Conservation (phyloP, 2,329 filamentous ascomycete species). For the Neofusicoccum ribis region DNA sequence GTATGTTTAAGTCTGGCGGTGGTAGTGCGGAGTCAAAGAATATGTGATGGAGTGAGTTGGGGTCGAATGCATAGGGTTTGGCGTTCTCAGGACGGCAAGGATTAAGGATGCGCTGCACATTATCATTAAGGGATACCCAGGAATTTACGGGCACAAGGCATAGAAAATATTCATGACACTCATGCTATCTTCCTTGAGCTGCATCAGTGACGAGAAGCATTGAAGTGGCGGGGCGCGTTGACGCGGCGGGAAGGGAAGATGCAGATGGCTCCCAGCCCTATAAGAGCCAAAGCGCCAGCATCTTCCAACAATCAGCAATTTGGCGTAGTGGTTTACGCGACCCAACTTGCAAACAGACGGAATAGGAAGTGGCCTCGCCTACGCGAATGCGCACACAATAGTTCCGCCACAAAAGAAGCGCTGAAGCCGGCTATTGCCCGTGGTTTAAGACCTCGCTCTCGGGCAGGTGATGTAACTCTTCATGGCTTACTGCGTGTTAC, state of each 20-base stretch:
- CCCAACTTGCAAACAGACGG: background rate
- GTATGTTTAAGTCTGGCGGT: background rate
- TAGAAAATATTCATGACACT: background rate
- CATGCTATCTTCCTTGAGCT: background rate
- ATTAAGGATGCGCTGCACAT: background rate
- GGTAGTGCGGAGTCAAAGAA: background rate
- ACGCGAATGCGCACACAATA: background rate
- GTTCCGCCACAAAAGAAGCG: conserved; percentile 8
- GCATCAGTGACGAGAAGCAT: no score
- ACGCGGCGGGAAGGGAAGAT: background rate
- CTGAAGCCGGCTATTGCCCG: no score
- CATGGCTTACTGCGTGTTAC: background rate
- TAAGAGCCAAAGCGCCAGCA: background rate
- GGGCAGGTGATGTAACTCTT: background rate
- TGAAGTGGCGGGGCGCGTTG: background rate
- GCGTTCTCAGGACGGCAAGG: background rate
- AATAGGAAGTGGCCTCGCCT: background rate
- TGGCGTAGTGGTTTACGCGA: background rate
- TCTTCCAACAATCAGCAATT: background rate
- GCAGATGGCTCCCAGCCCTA: background rate
- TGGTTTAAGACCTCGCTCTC: background rate
- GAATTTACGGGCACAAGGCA: background rate
- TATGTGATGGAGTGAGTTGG: background rate
- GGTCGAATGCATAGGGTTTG: background rate
- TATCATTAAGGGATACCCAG: background rate